These are phyloP conservation scores for Lodderomyces oxycetoniae DNA, from an alignment of 1,139 yeast species.

Conservation along the genomic window DNA sequence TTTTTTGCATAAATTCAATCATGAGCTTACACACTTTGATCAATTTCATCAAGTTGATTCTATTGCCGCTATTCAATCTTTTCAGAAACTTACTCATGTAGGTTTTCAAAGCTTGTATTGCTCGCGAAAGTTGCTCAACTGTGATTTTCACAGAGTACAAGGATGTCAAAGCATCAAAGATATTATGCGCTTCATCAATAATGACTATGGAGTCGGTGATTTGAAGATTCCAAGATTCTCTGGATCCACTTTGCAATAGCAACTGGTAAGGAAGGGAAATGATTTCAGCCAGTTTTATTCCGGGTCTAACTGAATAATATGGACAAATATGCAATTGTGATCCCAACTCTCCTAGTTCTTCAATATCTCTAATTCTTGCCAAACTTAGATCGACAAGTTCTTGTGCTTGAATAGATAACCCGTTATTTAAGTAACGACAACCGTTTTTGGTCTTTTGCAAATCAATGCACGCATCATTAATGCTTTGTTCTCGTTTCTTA, in stretches of 20 bases:
- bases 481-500: constrained; percentile 45
- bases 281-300: constrained; percentile 60
- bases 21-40: constrained; percentile 53
- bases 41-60: constrained; percentile 64
- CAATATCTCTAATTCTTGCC: constrained; percentile 72
- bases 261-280: constrained; percentile 85
- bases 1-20: constrained; percentile 36
- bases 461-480: constrained; percentile 82
- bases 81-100: constrained; percentile 60
- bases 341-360: constrained; percentile 68
- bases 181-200: constrained; percentile 91
- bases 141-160: constrained; percentile 63
- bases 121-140: constrained; percentile 40
- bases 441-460: constrained; percentile 46
- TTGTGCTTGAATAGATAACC: constrained; percentile 18
- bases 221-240: constrained; percentile 57
- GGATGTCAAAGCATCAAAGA: constrained; percentile 70
- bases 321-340: constrained; percentile 62
- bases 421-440: constrained; percentile 51
- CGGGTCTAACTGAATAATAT: constrained; percentile 66
- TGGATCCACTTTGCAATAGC: constrained; percentile 58
- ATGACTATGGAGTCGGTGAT: constrained; percentile 64
- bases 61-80: constrained; percentile 67
- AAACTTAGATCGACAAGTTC: constrained; percentile 59
- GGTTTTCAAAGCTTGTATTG: constrained; percentile 43